Percentiles rank a stretch among this genome's conserved stretches.
Evolutionary conservation across 2,329 filamentous ascomycete genomes (phyloP).

Genomic region (Pseudofabraea citricarpa): DNA sequence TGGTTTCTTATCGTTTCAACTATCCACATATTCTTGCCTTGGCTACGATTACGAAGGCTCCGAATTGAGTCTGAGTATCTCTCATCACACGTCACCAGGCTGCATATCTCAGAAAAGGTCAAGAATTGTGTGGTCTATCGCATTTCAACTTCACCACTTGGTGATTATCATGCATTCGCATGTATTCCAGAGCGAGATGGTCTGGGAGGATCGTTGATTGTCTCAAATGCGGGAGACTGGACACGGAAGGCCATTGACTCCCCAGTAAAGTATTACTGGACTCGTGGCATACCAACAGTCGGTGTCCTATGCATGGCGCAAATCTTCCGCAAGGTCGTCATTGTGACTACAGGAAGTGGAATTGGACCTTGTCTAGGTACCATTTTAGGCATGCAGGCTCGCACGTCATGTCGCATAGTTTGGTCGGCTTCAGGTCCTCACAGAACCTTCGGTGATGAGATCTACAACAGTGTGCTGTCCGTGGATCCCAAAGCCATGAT

Average conservation of each 20-base stretch:
- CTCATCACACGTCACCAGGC: slow-evolving; percentile 51
- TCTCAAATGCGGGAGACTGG: slow-evolving; percentile 56
- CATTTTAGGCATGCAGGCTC: slow-evolving; percentile 18
- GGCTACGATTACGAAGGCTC: slow-evolving; percentile 52
- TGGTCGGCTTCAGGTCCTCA: slow-evolving; percentile 30
- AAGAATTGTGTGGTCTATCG: slow-evolving; percentile 38
- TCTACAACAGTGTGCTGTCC: slow-evolving; percentile 25
- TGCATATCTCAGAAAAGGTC: slow-evolving; percentile 46
- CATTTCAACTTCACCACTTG: slow-evolving; percentile 42
- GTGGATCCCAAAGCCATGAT: slow-evolving; percentile 28
- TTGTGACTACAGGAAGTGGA: slow-evolving; percentile 34
- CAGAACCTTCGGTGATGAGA: slow-evolving; percentile 27
- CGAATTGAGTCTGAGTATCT: slow-evolving; percentile 46
- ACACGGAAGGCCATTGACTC: slow-evolving; percentile 45
- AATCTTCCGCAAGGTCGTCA: slow-evolving; percentile 30
- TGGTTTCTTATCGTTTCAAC: slow-evolving; percentile 52
- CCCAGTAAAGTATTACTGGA: slow-evolving; percentile 47
- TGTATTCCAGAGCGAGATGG: slow-evolving; percentile 44
- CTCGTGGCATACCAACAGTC: slow-evolving; percentile 42
- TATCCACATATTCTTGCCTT: slow-evolving; percentile 49
- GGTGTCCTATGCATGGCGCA: slow-evolving; percentile 31
- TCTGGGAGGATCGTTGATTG: slow-evolving; percentile 45
- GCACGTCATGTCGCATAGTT: slow-evolving; percentile 22
- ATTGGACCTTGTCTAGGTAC: slow-evolving; percentile 32
- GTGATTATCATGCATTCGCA: slow-evolving; percentile 55